A percentile compares a stretch with the other conserved stretches of the same genome.
Conservation (phyloP, 495 filamentous ascomycete species). For the Xylona heveae region DNA sequence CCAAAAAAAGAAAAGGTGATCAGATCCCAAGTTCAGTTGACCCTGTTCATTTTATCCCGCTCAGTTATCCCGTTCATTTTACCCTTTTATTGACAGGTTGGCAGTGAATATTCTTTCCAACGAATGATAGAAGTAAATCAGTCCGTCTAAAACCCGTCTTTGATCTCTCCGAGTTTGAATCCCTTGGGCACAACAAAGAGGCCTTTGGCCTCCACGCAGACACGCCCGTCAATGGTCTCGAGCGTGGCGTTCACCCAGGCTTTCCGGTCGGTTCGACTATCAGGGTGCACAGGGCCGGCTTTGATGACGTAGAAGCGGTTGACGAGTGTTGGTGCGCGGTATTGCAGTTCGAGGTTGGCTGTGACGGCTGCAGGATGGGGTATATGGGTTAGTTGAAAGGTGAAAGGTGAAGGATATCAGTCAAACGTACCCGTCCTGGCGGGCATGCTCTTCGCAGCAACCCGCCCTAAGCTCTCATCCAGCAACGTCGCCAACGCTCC, state of each 20-base stretch:
- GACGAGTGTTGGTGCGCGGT: constrained; percentile 32
- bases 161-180: constrained; percentile 22
- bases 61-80: no score
- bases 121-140: no score
- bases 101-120: no score
- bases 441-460: constrained; percentile 22
- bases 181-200: constrained; percentile 42
- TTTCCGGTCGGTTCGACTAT: no score
- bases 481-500: constrained; percentile 50
- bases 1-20: no score
- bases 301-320: constrained; percentile 43
- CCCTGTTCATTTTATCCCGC: no score
- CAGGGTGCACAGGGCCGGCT: constrained; percentile 21
- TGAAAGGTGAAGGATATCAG: no score
- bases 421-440: constrained; percentile 7
- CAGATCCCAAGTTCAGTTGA: no score
- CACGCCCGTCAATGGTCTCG: no score
- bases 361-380: constrained; percentile 30
- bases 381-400: constrained; percentile 8
- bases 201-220: constrained; percentile 33
- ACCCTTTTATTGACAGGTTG: no score
- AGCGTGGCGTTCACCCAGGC: no score
- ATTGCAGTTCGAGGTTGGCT: constrained; percentile 41
- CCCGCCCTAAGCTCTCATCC: constrained; percentile 39
- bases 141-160: constrained; percentile 25